Evolutionary conservation across 1,284 basidiomycete genomes (phyloP), one percentile per base, ranked within the genome.

Genomic region (Sporisorium reilianum): DNA sequence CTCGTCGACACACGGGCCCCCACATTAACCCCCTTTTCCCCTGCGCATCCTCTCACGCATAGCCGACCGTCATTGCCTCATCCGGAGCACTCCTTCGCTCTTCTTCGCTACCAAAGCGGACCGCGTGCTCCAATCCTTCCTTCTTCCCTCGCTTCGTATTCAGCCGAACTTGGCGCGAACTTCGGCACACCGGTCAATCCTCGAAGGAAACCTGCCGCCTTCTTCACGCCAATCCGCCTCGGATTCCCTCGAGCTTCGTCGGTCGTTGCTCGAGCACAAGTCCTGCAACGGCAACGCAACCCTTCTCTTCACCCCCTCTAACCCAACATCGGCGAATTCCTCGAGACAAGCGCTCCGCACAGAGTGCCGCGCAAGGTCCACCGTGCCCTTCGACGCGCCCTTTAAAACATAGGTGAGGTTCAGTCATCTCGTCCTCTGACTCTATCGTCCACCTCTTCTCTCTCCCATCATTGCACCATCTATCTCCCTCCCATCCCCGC

Each of bases 41-140:
- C 32, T 34, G 49, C 22, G 44, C 49, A 36, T 36, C 49, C 23
- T 23, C 36, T 38, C 36, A 38, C 36, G 16, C 36, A 11, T 34
- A 45, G 25, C 26, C 45, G 45, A 46, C 45, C 34, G 36, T 38
- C 34, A 51, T 34, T 51, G 32, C 45, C 42, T 14, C 42, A 7
- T 48, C 23, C 32, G 7, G 26, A 28, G 6, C 40, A 23, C 28
- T 26, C 48, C 16, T 45, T n/a, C 30, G 16, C n/a, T 22, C 34
- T 11, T 45, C 49, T 44, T 44, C 38, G 38, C 53, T 63, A 63
- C n/a, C n/a, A 18, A 50, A 56, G 54, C 26, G 32, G 2, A 63
- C 60, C 60, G 60, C 54, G 54, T 63, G 60, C 41, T 63, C 46
- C 30, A 34, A 5, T 18, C 20, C 38, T 48, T 56, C 48, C 28